Evolutionary conservation across 306 rosid species (phyloP), one percentile per base, ranked within the genome.

Genomic region (Rosa multiflora): DNA sequence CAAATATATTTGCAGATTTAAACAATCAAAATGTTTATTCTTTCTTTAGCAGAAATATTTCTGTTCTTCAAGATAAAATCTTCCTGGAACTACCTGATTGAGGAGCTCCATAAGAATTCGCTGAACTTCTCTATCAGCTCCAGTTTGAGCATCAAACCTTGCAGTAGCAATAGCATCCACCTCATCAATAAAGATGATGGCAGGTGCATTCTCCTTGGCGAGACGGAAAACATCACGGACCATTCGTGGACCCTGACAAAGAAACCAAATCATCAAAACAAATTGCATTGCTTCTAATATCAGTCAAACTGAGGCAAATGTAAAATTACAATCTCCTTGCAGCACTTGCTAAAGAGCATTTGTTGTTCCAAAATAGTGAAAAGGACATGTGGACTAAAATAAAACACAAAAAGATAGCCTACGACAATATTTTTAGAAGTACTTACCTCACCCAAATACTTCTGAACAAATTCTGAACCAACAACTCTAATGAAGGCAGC

Each of bases 111-210:
- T 96, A 59, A 96, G 99, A 55, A 96, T 96, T 72, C 99, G 98
- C 82, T 96, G 99, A 61, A 96, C 99, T 93, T 96, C 99, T 90
- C 99, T 88, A 51, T 96, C 99, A 72, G 98, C 99, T 72, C 98
- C 99, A 73, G 99, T 96, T 88, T 96, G 99, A 67, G 99, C 99
- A 88, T 96, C 99, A 90, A 96, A 96, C 72, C 99, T 85, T 21
- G 99, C 99, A 46, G 99, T 96, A 67, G 99, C 99, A 49, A 96
- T 96, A 8, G 99, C 99, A 90, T 96, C 99, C 55, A 96, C 99
- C 88, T 96, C 99, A 81, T 96, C 99, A 53, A 96, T 96, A 83
- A 96, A 96, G 85, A 96, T 96, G 80, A 96, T 96, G 6, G 99
- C 99, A 58, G 99, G 99, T 14, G 99, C 98, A 88, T 95, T 95